These are phyloP conservation scores for Pseudogymnoascus sp. DNA, from an alignment of 2,329 filamentous ascomycete species.

Conservation along the genomic window DNA sequence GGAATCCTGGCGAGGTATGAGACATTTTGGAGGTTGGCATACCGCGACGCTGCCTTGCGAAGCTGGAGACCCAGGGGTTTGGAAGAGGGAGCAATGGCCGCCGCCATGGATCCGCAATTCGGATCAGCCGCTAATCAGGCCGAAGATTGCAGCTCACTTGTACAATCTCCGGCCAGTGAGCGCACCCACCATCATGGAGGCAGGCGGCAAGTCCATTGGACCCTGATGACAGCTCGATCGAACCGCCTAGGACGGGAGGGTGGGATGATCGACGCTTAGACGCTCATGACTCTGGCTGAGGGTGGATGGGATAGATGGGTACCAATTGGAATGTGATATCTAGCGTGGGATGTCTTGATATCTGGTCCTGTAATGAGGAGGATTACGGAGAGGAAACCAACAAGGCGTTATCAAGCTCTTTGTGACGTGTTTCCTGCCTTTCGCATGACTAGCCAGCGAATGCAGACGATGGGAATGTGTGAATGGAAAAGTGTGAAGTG, in stretches of 20 bases:
- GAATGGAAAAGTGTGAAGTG: neutral
- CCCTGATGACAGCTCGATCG: conserved; percentile 1
- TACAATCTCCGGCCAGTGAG: neutral
- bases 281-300: neutral
- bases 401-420: neutral
- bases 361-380: neutral
- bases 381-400: neutral
- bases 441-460: neutral
- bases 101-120: neutral
- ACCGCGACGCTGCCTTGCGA: neutral
- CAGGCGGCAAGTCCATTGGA: neutral
- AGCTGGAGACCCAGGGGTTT: neutral
- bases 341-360: neutral
- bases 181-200: neutral
- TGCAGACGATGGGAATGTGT: neutral
- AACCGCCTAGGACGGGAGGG: neutral
- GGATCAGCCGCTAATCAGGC: neutral
- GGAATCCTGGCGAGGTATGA: neutral
- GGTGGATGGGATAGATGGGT: neutral
- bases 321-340: neutral
- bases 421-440: neutral
- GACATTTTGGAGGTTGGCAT: neutral
- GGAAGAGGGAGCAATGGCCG: neutral
- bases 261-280: neutral
- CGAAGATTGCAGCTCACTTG: neutral